Conservation (phyloP, 2,329 filamentous ascomycete species). For the Hortaea sp. region DNA sequence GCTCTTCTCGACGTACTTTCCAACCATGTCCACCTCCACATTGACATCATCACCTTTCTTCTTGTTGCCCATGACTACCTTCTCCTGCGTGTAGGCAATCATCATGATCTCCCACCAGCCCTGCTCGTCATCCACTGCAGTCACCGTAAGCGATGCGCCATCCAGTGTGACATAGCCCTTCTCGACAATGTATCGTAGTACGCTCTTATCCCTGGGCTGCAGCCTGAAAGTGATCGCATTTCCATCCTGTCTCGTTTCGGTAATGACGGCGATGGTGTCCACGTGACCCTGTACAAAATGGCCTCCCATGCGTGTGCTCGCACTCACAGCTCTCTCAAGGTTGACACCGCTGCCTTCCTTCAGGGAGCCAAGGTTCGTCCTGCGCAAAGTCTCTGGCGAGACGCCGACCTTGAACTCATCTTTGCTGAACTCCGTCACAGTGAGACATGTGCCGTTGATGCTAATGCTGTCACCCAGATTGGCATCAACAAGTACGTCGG, state of each 20-base stretch:
- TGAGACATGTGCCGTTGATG: conserved; percentile 93
- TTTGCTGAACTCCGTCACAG: conserved; percentile 63
- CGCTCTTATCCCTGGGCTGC: conserved; percentile 54
- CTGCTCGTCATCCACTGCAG: conserved; percentile 69
- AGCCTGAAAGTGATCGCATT: conserved; percentile 86
- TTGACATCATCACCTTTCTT: conserved; percentile 73
- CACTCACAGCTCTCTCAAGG: conserved; percentile 84
- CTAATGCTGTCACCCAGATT: conserved; percentile 88
- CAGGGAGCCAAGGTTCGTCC: conserved; percentile 84
- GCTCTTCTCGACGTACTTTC: conserved; percentile 84
- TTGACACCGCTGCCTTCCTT: conserved; percentile 62
- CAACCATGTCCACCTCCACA: conserved; percentile 82
- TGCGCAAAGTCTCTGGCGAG: conserved; percentile 86
- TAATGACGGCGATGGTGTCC: conserved; percentile 73
- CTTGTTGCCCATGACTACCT: conserved; percentile 74
- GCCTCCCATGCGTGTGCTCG: conserved; percentile 89
- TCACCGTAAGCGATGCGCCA: conserved; percentile 88
- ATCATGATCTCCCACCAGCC: conserved; percentile 96
- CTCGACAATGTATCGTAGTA: conserved; percentile 83
- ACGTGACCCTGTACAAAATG: conserved; percentile 98
- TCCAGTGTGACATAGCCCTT: conserved; percentile 95
- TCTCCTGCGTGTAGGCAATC: conserved; percentile 91
- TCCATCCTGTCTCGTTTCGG: conserved; percentile 66
- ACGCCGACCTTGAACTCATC: conserved; percentile 78
- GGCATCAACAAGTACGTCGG: conserved; percentile 70